Base-by-base conservation (phyloP, 2,329 filamentous ascomycete genomes). In the Hypoxylon sp. region DNA sequence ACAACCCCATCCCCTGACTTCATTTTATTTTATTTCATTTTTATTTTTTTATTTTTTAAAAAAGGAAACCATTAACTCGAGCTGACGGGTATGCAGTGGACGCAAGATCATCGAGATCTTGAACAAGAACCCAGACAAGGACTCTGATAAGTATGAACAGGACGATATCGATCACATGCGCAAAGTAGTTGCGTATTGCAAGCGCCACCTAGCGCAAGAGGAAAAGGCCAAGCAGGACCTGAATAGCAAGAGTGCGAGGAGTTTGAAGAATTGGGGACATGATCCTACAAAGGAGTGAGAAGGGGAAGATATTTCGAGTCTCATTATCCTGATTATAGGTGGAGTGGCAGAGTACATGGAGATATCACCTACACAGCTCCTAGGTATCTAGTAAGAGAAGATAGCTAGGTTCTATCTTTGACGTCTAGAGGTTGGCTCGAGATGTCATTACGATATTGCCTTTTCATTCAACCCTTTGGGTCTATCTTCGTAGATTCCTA, bases 121-220 rank as follows among this genome's bases (percentile, higher is more conserved):
- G 19, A 81, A 85, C 68, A 85, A 85, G 72, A 89, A 89, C 64
- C 86, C 86, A 0, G 76, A 81, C 17, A 86, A 84, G 66, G 81
- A 86, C 31, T 82, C 83, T 0, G 80, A 79, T 9, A 79, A 80
- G 24, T 89, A 89, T 72, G 81, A 83, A 2, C 80, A 86, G 29
- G 72, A 70, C 19, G 76, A 77, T 44, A 52, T 88, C 46, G 80
- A 81, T 31, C 86, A 88, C 71, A 87, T 87, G 85, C 80, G 85
- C n/a, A 80, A 80, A 60, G 86, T 88, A 2, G 86, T 87, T 1
- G 81, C 85, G 10, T 88, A 88, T 67, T 87, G 84, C 73, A 89
- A 89, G 75, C 80, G 87, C 3, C 87, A 90, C 78, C 77, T 90
- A 1, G 87, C 86, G 13, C 87, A 88, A 74, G 87, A 90, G 76